phyloP scores from a whole-genome alignment of 2,329 filamentous ascomycete species.

The Lasiodiplodia theobromae region DNA sequence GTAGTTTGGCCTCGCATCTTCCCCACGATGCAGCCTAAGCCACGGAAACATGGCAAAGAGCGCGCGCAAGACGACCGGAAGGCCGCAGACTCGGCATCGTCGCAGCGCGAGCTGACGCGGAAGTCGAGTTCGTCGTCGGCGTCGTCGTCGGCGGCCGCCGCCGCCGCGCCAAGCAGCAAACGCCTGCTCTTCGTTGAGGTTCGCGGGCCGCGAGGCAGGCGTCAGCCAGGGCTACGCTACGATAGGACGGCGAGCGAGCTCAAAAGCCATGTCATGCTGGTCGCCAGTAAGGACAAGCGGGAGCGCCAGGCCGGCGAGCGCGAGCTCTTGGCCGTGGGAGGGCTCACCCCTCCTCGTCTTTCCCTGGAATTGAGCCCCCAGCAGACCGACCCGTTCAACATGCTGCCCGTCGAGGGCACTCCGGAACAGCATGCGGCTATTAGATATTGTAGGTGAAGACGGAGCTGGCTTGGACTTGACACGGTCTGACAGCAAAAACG shows the following conservation, averaged over 20 bases:
- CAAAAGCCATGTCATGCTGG: conserved; percentile 6
- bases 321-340: neutral
- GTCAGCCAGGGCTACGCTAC: neutral
- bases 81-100: too few relatives aligned
- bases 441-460: neutral
- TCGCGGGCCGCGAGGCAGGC: neutral
- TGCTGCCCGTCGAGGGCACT: neutral
- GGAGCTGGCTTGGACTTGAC: neutral
- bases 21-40: too few relatives aligned
- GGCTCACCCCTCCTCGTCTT: neutral
- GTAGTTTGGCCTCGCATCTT: too few relatives aligned
- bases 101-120: too few relatives aligned
- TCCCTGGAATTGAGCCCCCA: neutral
- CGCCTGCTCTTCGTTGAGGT: conserved; percentile 15
- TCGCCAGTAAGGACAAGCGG: neutral
- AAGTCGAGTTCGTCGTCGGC: neutral
- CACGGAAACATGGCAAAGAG: too few relatives aligned
- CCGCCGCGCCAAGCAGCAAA: neutral
- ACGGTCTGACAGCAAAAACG: neutral
- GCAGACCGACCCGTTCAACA: conserved; percentile 6
- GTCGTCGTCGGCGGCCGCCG: neutral
- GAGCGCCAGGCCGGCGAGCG: neutral
- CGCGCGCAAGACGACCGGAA: neutral
- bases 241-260: neutral
- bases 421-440: conserved; percentile 1